Evolutionary conservation across 2,329 filamentous ascomycete genomes (phyloP).

Genomic region (Pyrenochaeta sp.): DNA sequence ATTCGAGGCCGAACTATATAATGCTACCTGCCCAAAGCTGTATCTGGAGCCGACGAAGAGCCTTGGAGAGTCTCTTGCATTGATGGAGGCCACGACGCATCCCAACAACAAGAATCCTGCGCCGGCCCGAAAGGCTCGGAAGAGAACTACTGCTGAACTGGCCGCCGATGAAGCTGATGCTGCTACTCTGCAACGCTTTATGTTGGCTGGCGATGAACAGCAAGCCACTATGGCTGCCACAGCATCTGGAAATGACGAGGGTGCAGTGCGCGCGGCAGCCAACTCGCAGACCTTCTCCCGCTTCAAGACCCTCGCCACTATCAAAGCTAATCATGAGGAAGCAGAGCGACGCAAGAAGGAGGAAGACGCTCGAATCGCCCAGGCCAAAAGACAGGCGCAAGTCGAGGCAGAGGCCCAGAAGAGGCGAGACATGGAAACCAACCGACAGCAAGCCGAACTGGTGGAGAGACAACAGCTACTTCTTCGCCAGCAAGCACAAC

Average conservation of each 20-base stretch:
- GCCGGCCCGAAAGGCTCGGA: slow-evolving; percentile 86
- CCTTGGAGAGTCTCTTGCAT: slow-evolving; percentile 71
- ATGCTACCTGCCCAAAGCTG: slow-evolving; percentile 77
- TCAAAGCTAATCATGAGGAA: slow-evolving; percentile 79
- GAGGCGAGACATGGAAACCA: slow-evolving; percentile 44
- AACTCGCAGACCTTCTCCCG: slow-evolving; percentile 88
- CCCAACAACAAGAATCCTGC: slow-evolving; percentile 79
- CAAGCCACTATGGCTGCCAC: slow-evolving; percentile 66
- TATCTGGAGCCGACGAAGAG: slow-evolving; percentile 78
- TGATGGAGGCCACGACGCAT: slow-evolving; percentile 77
- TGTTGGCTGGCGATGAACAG: slow-evolving; percentile 91
- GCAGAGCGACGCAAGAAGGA: slow-evolving; percentile 63
- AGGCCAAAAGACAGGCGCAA: slow-evolving; percentile 52
- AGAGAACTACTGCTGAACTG: slow-evolving; percentile 93
- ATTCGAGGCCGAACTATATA: slow-evolving; percentile 78
- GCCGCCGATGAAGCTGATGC: slow-evolving; percentile 93
- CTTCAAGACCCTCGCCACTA: slow-evolving; percentile 90
- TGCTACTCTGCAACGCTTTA: slow-evolving; percentile 87
- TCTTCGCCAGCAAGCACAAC: slow-evolving; percentile 58
- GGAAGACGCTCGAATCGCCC: slow-evolving; percentile 56
- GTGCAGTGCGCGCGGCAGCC: slow-evolving; percentile 66
- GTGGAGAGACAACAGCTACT: slow-evolving; percentile 60
- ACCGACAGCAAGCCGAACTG: slow-evolving; percentile 43
- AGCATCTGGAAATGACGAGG: slow-evolving; percentile 74
- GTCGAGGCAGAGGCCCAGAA: slow-evolving; percentile 46